Evolutionary conservation across 768 basidiomycete genomes (phyloP).

Genomic region (Hygrocybe coccinea): DNA sequence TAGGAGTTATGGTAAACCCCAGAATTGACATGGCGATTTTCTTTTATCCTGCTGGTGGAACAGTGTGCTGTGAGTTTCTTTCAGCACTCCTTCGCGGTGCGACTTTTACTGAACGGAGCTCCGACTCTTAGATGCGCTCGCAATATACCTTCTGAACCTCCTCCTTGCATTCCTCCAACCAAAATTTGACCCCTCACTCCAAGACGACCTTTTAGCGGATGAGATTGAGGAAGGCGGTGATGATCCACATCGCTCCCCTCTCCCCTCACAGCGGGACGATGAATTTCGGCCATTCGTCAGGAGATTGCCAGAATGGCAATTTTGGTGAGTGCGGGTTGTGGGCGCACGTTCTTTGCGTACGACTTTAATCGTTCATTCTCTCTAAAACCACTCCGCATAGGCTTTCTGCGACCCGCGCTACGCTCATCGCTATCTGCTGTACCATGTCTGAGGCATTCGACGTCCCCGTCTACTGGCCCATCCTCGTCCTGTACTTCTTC

Average conservation of each 20-base stretch:
- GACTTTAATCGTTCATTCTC: no score
- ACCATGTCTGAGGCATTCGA: conserved; percentile 85
- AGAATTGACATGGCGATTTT: neutral
- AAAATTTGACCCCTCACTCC: conserved; percentile 93
- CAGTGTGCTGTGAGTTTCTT: conserved; percentile 64
- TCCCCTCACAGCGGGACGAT: conserved; percentile 75
- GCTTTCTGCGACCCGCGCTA: conserved; percentile 88
- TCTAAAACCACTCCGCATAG: conserved; percentile 52
- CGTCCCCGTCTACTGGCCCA: conserved; percentile 99
- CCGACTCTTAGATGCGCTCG: conserved; percentile 59
- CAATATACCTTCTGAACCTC: conserved; percentile 93
- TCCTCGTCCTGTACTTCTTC: conserved; percentile 95
- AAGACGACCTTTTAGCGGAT: conserved; percentile 88
- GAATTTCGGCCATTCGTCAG: conserved; percentile 97
- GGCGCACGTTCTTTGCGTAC: no score
- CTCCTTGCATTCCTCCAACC: conserved; percentile 97
- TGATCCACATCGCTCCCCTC: conserved; percentile 51
- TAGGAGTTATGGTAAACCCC: neutral
- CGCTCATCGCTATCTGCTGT: conserved; percentile 72
- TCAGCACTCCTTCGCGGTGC: neutral
- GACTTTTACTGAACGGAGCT: neutral
- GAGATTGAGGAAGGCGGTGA: conserved; percentile 94
- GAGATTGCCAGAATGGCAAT: conserved; percentile 93
- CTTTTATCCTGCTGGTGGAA: neutral
- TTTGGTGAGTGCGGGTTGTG: conserved; percentile 85